Evolutionary conservation across 306 rosid genomes (phyloP).

Genomic region (Acacia crassicarpa): DNA sequence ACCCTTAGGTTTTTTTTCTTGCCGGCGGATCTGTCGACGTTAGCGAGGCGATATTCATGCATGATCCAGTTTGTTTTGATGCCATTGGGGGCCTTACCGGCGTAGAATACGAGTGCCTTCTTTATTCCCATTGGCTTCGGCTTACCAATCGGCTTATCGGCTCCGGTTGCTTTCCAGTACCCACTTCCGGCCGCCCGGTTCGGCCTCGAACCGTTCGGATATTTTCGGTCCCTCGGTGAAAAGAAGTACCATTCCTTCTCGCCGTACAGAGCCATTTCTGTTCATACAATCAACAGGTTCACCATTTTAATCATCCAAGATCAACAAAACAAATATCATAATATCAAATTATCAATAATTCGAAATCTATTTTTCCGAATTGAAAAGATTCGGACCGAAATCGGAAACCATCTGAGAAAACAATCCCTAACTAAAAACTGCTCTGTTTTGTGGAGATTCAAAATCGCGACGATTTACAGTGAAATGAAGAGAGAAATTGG

Average conservation of each 20-base stretch:
- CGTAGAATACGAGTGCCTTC: constrained; percentile 87
- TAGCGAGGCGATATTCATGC: constrained; percentile 98
- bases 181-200: constrained; percentile 90
- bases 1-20: constrained; percentile 76
- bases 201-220: constrained; percentile 95
- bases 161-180: constrained; percentile 97
- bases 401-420: neutral
- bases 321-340: neutral
- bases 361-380: neutral
- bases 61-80: constrained; percentile 96
- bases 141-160: constrained; percentile 88
- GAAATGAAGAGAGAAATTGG: too few relatives aligned
- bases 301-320: neutral
- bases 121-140: constrained; percentile 83
- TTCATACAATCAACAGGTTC: neutral
- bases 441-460: neutral
- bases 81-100: constrained; percentile 86
- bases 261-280: constrained; percentile 69
- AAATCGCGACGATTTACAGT: too few relatives aligned
- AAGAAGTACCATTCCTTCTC: constrained; percentile 98
- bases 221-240: constrained; percentile 88
- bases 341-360: too few relatives aligned
- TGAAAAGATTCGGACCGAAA: neutral
- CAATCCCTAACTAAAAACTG: neutral
- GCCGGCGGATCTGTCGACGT: constrained; percentile 81